phyloP scores from a whole-genome alignment of 2,329 filamentous ascomycete genomes.

The Colletotrichum navitas region DNA sequence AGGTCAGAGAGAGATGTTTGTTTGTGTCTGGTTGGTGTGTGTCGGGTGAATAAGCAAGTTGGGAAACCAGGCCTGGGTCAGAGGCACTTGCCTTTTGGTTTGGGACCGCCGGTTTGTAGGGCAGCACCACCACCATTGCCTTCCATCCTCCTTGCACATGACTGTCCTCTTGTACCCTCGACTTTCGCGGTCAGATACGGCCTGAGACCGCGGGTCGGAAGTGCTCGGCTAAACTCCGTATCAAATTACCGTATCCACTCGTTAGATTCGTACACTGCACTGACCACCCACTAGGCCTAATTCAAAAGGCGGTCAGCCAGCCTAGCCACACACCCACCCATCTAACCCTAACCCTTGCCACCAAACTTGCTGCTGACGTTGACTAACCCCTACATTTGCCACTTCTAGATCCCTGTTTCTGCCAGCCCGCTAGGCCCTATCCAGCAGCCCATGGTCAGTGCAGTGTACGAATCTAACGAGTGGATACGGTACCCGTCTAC shows the following conservation, averaged over 20 bases:
- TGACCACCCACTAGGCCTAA: too few relatives aligned
- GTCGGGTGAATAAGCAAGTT: conserved; percentile 26
- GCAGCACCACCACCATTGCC: background rate
- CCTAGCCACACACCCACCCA: too few relatives aligned
- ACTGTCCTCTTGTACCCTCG: background rate
- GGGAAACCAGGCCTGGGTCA: background rate
- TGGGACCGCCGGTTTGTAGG: background rate
- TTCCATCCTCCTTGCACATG: background rate
- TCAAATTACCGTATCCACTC: conserved; percentile 7
- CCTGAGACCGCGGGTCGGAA: conserved; percentile 20
- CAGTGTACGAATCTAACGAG: too few relatives aligned
- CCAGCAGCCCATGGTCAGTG: too few relatives aligned
- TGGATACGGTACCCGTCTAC: too few relatives aligned
- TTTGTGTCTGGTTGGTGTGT: conserved; percentile 4
- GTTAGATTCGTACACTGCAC: too few relatives aligned
- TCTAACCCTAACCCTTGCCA: too few relatives aligned
- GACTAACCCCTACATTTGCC: too few relatives aligned
- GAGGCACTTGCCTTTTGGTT: background rate
- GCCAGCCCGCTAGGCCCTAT: too few relatives aligned
- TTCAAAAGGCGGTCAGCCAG: too few relatives aligned
- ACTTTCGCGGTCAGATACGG: conserved; percentile 4
- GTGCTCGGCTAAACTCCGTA: conserved; percentile 34
- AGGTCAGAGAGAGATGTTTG: background rate
- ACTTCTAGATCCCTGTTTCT: too few relatives aligned
- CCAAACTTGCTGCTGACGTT: too few relatives aligned